phyloP scores from a whole-genome alignment of 768 basidiomycete genomes.

The Amyloporia xantha region DNA sequence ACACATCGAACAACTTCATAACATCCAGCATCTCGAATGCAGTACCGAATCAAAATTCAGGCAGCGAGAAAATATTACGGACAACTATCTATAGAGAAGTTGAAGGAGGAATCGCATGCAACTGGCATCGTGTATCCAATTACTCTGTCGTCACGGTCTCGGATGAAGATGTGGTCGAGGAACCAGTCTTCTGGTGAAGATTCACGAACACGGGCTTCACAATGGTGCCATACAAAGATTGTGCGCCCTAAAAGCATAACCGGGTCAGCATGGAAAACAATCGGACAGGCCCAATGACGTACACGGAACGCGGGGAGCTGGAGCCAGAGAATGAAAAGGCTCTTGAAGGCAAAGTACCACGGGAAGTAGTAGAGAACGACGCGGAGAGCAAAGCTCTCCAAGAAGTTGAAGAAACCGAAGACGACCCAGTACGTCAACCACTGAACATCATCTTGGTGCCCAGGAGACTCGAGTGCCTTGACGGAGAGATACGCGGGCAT shows the following conservation, averaged over 20 bases:
- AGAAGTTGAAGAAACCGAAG: slow-evolving; percentile 89
- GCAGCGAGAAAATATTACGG: background rate
- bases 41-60: background rate
- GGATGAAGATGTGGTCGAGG: slow-evolving; percentile 34
- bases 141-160: slow-evolving; percentile 46
- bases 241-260: slow-evolving; percentile 68
- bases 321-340: slow-evolving; percentile 85
- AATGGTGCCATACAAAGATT: slow-evolving; percentile 67
- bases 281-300: slow-evolving; percentile 13
- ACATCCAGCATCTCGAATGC: background rate
- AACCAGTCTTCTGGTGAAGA: slow-evolving; percentile 30
- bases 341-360: slow-evolving; percentile 95
- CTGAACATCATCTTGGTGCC: slow-evolving; percentile 79
- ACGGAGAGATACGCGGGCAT: slow-evolving; percentile 94
- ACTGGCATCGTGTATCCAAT: slow-evolving; percentile 31
- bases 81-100: background rate
- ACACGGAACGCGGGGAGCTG: slow-evolving; percentile 82
- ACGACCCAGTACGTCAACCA: slow-evolving; percentile 99
- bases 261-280: slow-evolving; percentile 8
- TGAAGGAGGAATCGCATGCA: background rate
- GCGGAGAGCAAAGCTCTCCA: slow-evolving; percentile 80
- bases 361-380: slow-evolving; percentile 87
- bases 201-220: slow-evolving; percentile 78
- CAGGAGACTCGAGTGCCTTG: slow-evolving; percentile 87
- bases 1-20: background rate